Base-by-base conservation (phyloP, 768 basidiomycete genomes). In the Wakefieldia striispora region DNA sequence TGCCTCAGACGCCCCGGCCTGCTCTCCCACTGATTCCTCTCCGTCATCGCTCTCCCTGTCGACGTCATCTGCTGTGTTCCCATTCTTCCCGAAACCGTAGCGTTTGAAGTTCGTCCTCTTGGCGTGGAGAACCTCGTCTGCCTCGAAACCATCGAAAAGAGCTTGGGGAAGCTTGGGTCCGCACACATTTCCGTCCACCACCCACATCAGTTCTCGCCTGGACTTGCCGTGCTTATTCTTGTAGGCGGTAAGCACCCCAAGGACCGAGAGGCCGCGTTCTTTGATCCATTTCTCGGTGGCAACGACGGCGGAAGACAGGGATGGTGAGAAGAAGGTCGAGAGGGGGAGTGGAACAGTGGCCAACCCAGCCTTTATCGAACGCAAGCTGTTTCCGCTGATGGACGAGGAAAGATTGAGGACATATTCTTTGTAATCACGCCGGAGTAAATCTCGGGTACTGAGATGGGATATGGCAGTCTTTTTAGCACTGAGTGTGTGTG, bases 341-440 rank as follows among this genome's bases (percentile, higher is more conserved):
- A 95, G 75, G 8, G 77, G 74, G 4, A 88, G 61, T 3, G 93
- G 94, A 16, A 97, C 87, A 3, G 91, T 88, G 1, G 91, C 80
- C 12, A 99, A 70, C 6, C 95, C 94, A 1, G 83, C 83, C 49
- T 77, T 79, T 35, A 91, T 71, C 8, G 70, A 61, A 24, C 67
- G 59, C 8, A 60, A 50, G 16, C 62, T 65, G 1, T 66, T 51
- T 40, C 50, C 53, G 20, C 47, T 43, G 31, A 67, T 40, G 27
- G 53, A 42, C 11, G 55, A 16, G 1, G 73, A 62, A 3, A 84
- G 76, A 0, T 72, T 67, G 50, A 81, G 67, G 1, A 67, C 63
- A 61, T 93, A 95, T 56, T 95, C 84, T 66, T 99, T 98, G 75
- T 94, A 99, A 70, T 99, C 97, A n/a, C 97, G 74, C 12, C 92